phyloP scores from a whole-genome alignment of 1,139 yeast genomes.

The Geotrichum reessii region DNA sequence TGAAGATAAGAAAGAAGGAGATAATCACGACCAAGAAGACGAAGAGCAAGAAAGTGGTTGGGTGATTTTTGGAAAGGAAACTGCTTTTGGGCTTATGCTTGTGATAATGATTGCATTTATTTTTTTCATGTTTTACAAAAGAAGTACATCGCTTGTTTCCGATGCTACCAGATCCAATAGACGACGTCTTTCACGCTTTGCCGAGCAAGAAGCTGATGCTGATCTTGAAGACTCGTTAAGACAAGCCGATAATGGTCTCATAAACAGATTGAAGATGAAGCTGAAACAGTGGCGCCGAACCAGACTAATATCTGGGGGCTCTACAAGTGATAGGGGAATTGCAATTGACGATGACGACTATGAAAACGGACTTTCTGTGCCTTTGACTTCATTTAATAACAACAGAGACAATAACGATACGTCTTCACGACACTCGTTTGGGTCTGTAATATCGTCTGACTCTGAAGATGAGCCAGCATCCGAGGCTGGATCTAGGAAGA shows the following conservation, averaged over 20 bases:
- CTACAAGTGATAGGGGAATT: background rate
- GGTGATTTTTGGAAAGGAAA: constrained; percentile 38
- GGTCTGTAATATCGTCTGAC: background rate
- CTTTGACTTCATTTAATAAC: background rate
- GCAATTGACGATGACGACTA: background rate
- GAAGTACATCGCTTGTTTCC: constrained; percentile 20
- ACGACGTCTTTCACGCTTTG: constrained; percentile 2
- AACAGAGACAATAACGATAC: background rate
- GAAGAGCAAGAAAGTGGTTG: constrained; percentile 29
- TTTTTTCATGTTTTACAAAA: constrained; percentile 27
- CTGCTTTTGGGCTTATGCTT: constrained; percentile 35
- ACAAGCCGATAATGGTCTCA: background rate
- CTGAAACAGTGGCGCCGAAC: background rate
- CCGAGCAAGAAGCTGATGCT: background rate
- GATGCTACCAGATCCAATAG: constrained; percentile 1
- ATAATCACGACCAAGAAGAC: background rate
- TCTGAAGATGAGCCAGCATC: background rate
- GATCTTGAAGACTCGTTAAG: background rate
- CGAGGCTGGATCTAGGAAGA: background rate
- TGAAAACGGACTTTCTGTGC: background rate
- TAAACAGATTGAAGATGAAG: background rate
- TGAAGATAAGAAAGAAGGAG: constrained; percentile 15
- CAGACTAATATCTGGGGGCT: background rate
- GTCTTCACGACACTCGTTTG: background rate
- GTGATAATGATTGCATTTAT: constrained; percentile 29